Base-by-base conservation (phyloP, 2,329 filamentous ascomycete species). In the Ramichloridium luteum region DNA sequence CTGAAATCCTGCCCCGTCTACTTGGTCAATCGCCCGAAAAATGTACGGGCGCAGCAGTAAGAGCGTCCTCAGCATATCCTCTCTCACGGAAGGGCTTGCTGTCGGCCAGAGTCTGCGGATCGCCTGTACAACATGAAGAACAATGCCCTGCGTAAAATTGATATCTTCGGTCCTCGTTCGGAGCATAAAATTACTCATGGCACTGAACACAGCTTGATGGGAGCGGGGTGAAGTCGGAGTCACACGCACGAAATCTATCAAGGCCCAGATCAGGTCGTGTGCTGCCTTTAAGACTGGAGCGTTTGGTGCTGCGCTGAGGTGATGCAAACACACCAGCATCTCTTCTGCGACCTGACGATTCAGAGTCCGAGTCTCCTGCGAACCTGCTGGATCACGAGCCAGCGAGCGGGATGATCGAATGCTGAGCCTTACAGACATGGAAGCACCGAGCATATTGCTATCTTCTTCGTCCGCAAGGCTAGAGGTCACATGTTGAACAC, bases 11-110 rank as follows among this genome's bases (percentile, higher is more conserved):
- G 39, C 18, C 5, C 27, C 30, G 11, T 37, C 30, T 11, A 45
- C 37, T 13, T 40, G 34, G 5, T 49, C 42, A 16, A 61, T 44
- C 2, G 56, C 41, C 20, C 47, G 50, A 5, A 46, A 38, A 12
- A 66, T 45, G 32, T 62, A 62, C 12, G 56, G 50, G 36, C 58
- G 57, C 17, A 76, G 64, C n/a, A 72, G 62, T 39, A 80, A 74
- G 16, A 93, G 60, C 1, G 74, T 73, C 43, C 75, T 75, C 18
- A 92, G 64, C 53, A 93, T 79, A 36, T 66, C 83, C 41, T 88
- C 80, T 44, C 78, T 75, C n/a, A 71, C 68, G 41, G 75, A 29
- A 4, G 42, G 40, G 22, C 41, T 50, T 11, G 34, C 11, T 32
- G 46, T 54, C 8, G 20, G 20, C 86, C 88, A 98, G 59, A 84